Conservation (phyloP, 2,329 filamentous ascomycete genomes). For the Simplicillium aogashimaense region DNA sequence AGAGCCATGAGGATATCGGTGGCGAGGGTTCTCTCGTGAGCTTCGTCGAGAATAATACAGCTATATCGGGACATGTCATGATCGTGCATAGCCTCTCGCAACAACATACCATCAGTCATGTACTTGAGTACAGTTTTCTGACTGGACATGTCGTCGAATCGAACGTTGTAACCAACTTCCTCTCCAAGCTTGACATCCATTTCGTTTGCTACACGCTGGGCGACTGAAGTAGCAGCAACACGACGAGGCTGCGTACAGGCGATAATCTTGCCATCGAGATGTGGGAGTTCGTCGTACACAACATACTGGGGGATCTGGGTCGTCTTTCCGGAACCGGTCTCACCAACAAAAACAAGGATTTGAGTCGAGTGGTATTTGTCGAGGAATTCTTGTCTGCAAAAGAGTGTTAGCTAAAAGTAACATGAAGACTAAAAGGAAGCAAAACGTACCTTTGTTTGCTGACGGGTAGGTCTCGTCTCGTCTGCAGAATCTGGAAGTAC, state of each 20-base stretch:
- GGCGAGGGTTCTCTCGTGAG: slow-evolving; percentile 92
- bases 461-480: slow-evolving; percentile 77
- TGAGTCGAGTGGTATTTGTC: slow-evolving; percentile 87
- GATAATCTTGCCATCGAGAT: slow-evolving; percentile 77
- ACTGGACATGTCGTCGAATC: slow-evolving; percentile 92
- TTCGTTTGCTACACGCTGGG: slow-evolving; percentile 94
- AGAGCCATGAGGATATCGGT: slow-evolving; percentile 97
- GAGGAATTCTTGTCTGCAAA: slow-evolving; percentile 73
- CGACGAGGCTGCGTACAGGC: slow-evolving; percentile 96
- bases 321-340: slow-evolving; percentile 98
- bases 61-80: slow-evolving; percentile 86
- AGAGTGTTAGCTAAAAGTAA: neutral
- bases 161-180: slow-evolving; percentile 96
- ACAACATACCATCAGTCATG: slow-evolving; percentile 99
- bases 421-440: neutral
- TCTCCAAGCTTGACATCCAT: slow-evolving; percentile 89
- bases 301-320: slow-evolving; percentile 99
- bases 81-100: slow-evolving; percentile 94
- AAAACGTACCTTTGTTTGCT: slow-evolving; percentile 70
- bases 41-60: slow-evolving; percentile 97
- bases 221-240: slow-evolving; percentile 97
- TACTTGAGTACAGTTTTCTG: slow-evolving; percentile 92
- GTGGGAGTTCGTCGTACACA: slow-evolving; percentile 89
- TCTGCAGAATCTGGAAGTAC: slow-evolving; percentile 85
- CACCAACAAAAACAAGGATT: slow-evolving; percentile 96